Base-by-base conservation (phyloP, 192 early-diverging fungal species). In the Rhizoclosmatium globosum region DNA sequence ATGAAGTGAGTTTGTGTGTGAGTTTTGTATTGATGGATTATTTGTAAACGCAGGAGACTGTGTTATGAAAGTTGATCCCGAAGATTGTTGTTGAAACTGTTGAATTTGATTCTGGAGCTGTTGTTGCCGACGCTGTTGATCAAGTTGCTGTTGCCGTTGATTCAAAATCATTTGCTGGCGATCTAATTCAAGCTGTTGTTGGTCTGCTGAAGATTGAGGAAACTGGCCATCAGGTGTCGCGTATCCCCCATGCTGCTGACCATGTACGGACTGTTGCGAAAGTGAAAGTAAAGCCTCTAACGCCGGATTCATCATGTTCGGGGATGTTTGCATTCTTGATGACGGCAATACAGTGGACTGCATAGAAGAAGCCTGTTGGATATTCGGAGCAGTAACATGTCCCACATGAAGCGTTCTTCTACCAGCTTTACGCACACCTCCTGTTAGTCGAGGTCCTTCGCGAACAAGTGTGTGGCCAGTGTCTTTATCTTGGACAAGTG, bases 361-460 rank as follows among this genome's bases (percentile, higher is more conserved):
- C 31, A 31, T 31, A 31, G 31, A 31, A 31, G 31, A 0, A 31
- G 31, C 31, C 0, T 31, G 31, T 31, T 31, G 31, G 31, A 31
- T 31, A 0, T 31, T 31, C 31, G 31, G 31, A 31, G 31, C 31
- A 31, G 31, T 31, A 31, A 31, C 31, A 31, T 31, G 31, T 31
- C 31, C 31, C 31, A 31, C 31, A 31, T 31, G 31, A 31, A 31
- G 31, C 31, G 31, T 31, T 31, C 31, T n/a, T 15, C 69, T 6
- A 4, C 69, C 69, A 4, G 50, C 1, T 39, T 39, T 47, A 0
- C 64, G 6, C 6, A 7, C 23, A 11, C 74, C 74, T 41, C 74
- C 74, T 48, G 74, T 76, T 31, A 76, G 44, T 17, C 74, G 9
- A 11, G 74, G 74, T 17, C 74, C 74, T 67, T 76, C 74, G 6